phyloP scores from a whole-genome alignment of 78 protist genomes.

The Acrasis kona region DNA sequence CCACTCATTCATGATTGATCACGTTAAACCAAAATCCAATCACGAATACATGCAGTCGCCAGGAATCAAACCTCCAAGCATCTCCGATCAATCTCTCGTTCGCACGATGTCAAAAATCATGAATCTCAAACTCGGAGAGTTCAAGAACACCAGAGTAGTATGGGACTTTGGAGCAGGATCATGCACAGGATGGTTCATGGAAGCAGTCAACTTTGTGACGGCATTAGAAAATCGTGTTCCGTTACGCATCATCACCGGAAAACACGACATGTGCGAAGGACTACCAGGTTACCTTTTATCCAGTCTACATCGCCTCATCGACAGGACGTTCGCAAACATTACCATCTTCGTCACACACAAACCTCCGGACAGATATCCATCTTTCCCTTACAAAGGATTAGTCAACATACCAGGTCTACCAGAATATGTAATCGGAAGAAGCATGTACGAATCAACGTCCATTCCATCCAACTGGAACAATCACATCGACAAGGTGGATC shows the following conservation, averaged over 20 bases:
- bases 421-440: slow-evolving; percentile 27
- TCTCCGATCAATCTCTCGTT: neutral
- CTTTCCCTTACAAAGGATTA: slow-evolving; percentile 28
- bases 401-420: neutral
- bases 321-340: neutral
- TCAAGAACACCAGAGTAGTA: neutral
- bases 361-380: slow-evolving; percentile 20
- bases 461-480: slow-evolving; percentile 23
- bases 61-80: neutral
- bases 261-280: neutral
- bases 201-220: neutral
- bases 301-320: neutral
- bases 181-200: neutral
- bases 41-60: neutral
- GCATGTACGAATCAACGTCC: slow-evolving; percentile 29
- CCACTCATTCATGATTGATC: neutral
- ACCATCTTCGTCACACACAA: slow-evolving; percentile 35
- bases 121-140: neutral
- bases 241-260: neutral
- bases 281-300: neutral
- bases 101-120: neutral
- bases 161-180: neutral
- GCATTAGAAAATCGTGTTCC: neutral
- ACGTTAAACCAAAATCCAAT: neutral
- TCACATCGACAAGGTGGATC: slow-evolving; percentile 13